Evolutionary conservation across 2,329 filamentous ascomycete genomes (phyloP).

Genomic region (Aspergillus viridinutans): DNA sequence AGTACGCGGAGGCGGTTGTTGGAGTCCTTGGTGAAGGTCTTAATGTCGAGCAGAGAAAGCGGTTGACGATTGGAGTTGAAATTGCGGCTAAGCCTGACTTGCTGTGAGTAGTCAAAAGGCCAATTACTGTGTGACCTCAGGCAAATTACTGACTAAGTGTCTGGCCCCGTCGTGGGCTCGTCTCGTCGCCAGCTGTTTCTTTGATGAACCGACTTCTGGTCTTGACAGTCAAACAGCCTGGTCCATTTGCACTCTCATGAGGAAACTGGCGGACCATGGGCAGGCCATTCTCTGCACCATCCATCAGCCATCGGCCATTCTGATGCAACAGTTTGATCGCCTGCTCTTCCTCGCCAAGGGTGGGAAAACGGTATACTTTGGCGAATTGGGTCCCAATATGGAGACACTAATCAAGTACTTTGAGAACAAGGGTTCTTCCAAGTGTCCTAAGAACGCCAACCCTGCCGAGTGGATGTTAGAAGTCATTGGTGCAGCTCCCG

Average conservation of each 20-base stretch:
- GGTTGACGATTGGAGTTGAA: constrained; percentile 87
- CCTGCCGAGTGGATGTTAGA: constrained; percentile 65
- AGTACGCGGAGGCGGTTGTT: constrained; percentile 82
- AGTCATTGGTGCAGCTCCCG: constrained; percentile 55
- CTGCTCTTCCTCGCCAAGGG: constrained; percentile 60
- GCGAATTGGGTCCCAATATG: constrained; percentile 57
- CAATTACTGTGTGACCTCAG: no score
- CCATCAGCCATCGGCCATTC: constrained; percentile 85
- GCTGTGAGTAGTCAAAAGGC: constrained; percentile 36
- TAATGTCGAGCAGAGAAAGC: constrained; percentile 60
- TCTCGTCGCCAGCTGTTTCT: constrained; percentile 55
- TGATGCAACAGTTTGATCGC: constrained; percentile 76
- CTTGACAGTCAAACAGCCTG: constrained; percentile 87
- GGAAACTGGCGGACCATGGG: constrained; percentile 84
- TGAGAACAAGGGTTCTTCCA: constrained; percentile 55
- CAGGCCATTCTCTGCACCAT: constrained; percentile 91
- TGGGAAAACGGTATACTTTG: constrained; percentile 64
- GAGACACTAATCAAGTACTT: constrained; percentile 59
- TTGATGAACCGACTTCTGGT: constrained; percentile 90
- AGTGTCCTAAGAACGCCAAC: constrained; percentile 60
- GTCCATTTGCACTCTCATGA: constrained; percentile 78
- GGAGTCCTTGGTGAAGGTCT: constrained; percentile 76
- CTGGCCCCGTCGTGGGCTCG: no score
- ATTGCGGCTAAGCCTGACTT: constrained; percentile 84
- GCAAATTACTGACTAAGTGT: no score